Conservation (phyloP, 805 yeast genomes). For the Candida parachauliodes region DNA sequence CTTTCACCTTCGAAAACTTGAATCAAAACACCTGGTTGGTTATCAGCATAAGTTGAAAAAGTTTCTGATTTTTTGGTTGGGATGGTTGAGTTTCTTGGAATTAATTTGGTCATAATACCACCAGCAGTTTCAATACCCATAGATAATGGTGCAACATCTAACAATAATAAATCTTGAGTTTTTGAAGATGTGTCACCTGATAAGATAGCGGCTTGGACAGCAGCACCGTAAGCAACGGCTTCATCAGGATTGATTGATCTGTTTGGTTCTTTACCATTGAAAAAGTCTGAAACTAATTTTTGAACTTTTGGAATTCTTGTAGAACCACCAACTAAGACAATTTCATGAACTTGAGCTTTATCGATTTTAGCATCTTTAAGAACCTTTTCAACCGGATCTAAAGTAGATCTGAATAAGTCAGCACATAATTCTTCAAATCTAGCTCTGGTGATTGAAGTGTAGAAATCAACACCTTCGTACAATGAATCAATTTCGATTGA, state of each 20-base stretch:
- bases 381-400: slow-evolving; percentile 94
- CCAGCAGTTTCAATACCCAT: slow-evolving; percentile 99
- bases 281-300: slow-evolving; percentile 92
- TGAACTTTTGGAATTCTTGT: slow-evolving; percentile 98
- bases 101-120: slow-evolving; percentile 98
- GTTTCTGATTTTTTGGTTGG: slow-evolving; percentile 97
- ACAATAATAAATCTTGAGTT: slow-evolving; percentile 90
- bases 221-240: slow-evolving; percentile 99
- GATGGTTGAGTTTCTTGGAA: slow-evolving; percentile 96
- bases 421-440: slow-evolving; percentile 96
- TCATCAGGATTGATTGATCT: slow-evolving; percentile 97
- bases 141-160: slow-evolving; percentile 97
- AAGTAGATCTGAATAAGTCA: slow-evolving; percentile 87
- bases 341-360: slow-evolving; percentile 86
- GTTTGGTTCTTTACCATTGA: slow-evolving; percentile 97
- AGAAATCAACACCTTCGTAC: slow-evolving; percentile 93
- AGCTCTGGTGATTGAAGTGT: slow-evolving; percentile 94
- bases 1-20: slow-evolving; percentile 99
- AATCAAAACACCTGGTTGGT: slow-evolving; percentile 97
- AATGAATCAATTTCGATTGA: slow-evolving; percentile 93
- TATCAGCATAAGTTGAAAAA: slow-evolving; percentile 95
- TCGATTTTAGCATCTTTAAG: slow-evolving; percentile 86
- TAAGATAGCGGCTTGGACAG: slow-evolving; percentile 95
- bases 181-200: slow-evolving; percentile 94
- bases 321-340: slow-evolving; percentile 96